Conservation (phyloP, 805 yeast genomes). For the Pichia cephalocereana region DNA sequence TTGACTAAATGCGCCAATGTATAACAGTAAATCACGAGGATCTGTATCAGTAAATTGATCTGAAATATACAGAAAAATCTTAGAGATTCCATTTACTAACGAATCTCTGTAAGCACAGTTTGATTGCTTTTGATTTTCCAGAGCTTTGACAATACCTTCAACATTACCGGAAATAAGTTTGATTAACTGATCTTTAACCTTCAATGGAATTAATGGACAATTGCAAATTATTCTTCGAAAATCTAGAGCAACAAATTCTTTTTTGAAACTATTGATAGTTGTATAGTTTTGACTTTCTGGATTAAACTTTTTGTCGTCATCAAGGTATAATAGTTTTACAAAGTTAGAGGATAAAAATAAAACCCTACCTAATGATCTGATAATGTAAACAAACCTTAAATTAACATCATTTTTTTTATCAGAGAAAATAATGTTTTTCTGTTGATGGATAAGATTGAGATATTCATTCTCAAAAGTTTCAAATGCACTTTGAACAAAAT, state of each 20-base stretch:
- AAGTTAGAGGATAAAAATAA: neutral
- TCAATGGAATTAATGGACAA: neutral
- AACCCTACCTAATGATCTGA: neutral
- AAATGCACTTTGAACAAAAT: slow-evolving; percentile 43
- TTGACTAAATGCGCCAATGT: slow-evolving; percentile 45
- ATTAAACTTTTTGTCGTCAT: neutral
- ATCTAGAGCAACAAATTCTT: neutral
- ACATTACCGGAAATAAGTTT: neutral
- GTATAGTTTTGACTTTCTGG: neutral
- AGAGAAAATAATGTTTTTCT: neutral
- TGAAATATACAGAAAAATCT: slow-evolving; percentile 16
- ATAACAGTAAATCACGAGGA: slow-evolving; percentile 47
- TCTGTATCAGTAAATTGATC: slow-evolving; percentile 37
- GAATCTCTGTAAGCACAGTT: neutral
- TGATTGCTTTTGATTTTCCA: neutral
- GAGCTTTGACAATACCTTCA: slow-evolving; percentile 13
- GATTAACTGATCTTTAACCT: neutral
- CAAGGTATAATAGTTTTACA: neutral
- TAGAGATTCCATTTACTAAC: slow-evolving; percentile 3
- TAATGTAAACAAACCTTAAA: neutral
- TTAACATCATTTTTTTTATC: neutral
- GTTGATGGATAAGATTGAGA: slow-evolving; percentile 21
- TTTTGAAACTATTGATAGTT: neutral
- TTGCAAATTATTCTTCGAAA: neutral
- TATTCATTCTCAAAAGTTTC: slow-evolving; percentile 42